These are phyloP conservation scores for Diphasiastrum complanatum DNA, from an alignment of 83 land plant species.

Conservation along the genomic window DNA sequence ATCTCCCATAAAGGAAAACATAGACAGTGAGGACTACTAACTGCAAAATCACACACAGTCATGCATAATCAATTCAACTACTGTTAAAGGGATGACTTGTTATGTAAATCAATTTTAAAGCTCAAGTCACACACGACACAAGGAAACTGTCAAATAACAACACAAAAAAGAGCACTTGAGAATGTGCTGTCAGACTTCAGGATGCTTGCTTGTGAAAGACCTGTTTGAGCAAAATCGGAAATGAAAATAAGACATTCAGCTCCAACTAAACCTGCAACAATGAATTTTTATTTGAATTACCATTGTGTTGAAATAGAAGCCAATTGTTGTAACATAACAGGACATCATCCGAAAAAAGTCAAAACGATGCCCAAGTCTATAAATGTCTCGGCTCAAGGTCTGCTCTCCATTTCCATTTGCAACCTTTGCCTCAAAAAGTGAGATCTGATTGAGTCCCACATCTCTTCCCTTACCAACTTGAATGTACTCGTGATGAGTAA, in stretches of 20 bases:
- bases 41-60: slow-evolving; percentile 26
- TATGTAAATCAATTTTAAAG: no score
- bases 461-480: no score
- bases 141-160: no score
- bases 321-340: slow-evolving; percentile 68
- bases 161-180: no score
- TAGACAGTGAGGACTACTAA: slow-evolving; percentile 47
- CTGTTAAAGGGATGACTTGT: no score
- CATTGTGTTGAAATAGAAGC: slow-evolving; percentile 68
- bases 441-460: slow-evolving; percentile 72
- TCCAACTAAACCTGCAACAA: neutral
- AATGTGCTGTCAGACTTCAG: no score
- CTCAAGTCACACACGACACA: no score
- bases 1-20: slow-evolving; percentile 42
- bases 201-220: neutral
- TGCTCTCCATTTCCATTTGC: slow-evolving; percentile 85
- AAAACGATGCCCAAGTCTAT: slow-evolving; percentile 69
- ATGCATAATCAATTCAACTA: neutral
- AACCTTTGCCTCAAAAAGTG: slow-evolving; percentile 78
- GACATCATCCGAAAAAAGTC: slow-evolving; percentile 80
- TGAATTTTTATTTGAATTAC: no score
- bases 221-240: neutral
- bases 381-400: slow-evolving; percentile 67
- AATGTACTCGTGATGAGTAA: no score
- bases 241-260: neutral